These are phyloP conservation scores for Sporothrix phasma DNA, from an alignment of 2,329 filamentous ascomycete species.

Conservation along the genomic window DNA sequence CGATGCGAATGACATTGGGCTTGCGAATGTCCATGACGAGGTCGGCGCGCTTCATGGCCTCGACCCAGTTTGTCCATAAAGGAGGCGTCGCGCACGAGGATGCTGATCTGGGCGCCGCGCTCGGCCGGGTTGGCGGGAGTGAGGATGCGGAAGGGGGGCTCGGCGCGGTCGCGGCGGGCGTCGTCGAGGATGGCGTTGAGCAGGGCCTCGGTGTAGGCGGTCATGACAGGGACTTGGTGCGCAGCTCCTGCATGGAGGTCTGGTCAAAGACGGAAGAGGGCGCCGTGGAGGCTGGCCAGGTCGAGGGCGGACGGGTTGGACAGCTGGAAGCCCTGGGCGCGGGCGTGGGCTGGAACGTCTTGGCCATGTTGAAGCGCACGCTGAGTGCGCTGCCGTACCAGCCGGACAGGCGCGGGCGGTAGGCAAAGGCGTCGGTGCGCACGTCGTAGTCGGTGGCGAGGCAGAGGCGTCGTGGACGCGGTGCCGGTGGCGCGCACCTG, in stretches of 20 bases:
- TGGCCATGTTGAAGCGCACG: constrained; percentile 74
- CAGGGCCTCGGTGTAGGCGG: constrained; percentile 64
- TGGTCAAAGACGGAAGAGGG: constrained; percentile 64
- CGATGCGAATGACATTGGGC: constrained; percentile 75
- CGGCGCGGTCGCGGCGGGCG: constrained; percentile 9
- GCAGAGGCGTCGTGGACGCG: too few relatives aligned
- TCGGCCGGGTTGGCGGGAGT: constrained; percentile 59
- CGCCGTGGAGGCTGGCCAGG: constrained; percentile 62
- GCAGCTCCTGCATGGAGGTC: constrained; percentile 58
- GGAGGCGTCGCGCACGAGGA: constrained; percentile 52
- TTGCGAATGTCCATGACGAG: constrained; percentile 76
- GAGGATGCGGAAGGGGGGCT: constrained; percentile 48
- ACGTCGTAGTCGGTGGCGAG: constrained; percentile 25
- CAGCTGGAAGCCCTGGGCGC: constrained; percentile 74
- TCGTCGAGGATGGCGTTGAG: constrained; percentile 37
- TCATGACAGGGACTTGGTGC: constrained; percentile 65
- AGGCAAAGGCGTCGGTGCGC: constrained; percentile 28
- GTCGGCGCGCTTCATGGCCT: constrained; percentile 53
- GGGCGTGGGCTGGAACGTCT: constrained; percentile 63
- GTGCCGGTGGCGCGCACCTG: constrained; percentile 36
- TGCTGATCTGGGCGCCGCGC: constrained; percentile 69
- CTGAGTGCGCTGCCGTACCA: constrained; percentile 82
- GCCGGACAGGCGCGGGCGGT: constrained; percentile 59
- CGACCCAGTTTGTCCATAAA: constrained; percentile 51
- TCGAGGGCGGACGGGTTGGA: constrained; percentile 76